Percentiles rank a stretch among this genome's conserved stretches.
These are phyloP conservation scores for Ophiocordyceps camponoti-leonardi DNA, from an alignment of 2,329 filamentous ascomycete species.

Conservation along the genomic window DNA sequence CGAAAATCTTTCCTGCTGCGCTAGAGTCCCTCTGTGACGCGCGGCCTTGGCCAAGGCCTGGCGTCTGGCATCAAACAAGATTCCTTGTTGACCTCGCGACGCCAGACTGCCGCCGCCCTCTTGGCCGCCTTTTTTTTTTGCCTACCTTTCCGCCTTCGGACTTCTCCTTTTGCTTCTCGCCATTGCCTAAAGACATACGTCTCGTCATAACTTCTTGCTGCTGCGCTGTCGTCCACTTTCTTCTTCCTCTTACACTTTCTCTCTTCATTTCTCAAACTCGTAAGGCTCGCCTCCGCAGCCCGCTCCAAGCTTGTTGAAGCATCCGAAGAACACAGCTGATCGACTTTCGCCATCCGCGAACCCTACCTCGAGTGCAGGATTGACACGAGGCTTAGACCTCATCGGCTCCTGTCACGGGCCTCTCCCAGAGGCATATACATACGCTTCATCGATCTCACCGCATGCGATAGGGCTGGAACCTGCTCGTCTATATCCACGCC, in stretches of 20 bases:
- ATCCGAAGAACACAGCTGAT: neutral
- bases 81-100: neutral
- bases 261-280: neutral
- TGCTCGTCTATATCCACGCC: constrained; percentile 38
- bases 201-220: neutral
- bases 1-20: neutral
- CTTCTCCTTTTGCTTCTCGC: neutral
- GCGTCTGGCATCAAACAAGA: neutral
- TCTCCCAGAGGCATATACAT: neutral
- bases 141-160: neutral
- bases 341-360: neutral
- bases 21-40: neutral
- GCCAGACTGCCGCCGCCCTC: neutral
- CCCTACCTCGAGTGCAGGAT: neutral
- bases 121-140: too few relatives aligned
- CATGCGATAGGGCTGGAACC: constrained; percentile 28
- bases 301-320: too few relatives aligned
- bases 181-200: neutral
- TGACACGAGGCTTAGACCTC: neutral
- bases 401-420: neutral
- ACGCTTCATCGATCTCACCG: constrained; percentile 15
- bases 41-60: neutral
- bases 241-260: neutral
- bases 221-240: neutral
- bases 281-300: neutral